Base-by-base conservation (phyloP, 1,284 basidiomycete species). In the Ganoderma lingzhi region DNA sequence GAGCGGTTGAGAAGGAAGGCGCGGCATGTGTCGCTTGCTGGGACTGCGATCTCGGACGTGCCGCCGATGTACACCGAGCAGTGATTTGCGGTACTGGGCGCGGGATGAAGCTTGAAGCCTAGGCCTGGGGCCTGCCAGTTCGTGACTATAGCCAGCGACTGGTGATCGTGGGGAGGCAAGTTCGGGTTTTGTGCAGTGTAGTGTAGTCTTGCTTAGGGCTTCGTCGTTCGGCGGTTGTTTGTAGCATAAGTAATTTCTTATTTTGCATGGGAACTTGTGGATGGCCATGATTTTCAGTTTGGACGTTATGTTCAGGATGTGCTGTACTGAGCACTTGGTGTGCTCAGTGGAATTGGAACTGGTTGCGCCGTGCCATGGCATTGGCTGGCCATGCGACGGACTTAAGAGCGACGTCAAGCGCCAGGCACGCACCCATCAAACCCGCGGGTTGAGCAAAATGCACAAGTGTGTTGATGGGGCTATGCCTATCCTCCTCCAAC, bases 391-490 rank as follows among this genome's bases (percentile, higher is more conserved):
- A 9, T 51, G n/a, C 23, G 10, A 28, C 9, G 23, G 23, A 23
- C n/a, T 10, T 23, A 10, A 6, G 48, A 51, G 23, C 48, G 23
- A 28, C 32, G 53, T 6, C 30, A 32, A 56, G 53, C 53, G 53
- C 53, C 53, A 56, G 51, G 53, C 53, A 56, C 53, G 4, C 32
- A 2, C 2, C 53, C 15, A 35, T 32, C 53, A 45, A 19, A 77
- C 79, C 79, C 78, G 81, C 76, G 67, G 63, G 67, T 70, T 73
- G 70, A 76, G 77, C 78, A 71, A 80, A 78, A 81, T 77, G 58
- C 78, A 73, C 70, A 80, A 76, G 48, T 69, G 23, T 62, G 51
- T 53, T 62, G 42, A 6, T 37, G 32, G 39, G 28, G 14, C 8
- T 8, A 35, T 8, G 1, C 4, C 0, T 5, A 19, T 12, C 28